Evolutionary conservation across 2,329 filamentous ascomycete species (phyloP), one percentile per base, ranked within the genome.

Genomic region (Neonectria magnoliae): DNA sequence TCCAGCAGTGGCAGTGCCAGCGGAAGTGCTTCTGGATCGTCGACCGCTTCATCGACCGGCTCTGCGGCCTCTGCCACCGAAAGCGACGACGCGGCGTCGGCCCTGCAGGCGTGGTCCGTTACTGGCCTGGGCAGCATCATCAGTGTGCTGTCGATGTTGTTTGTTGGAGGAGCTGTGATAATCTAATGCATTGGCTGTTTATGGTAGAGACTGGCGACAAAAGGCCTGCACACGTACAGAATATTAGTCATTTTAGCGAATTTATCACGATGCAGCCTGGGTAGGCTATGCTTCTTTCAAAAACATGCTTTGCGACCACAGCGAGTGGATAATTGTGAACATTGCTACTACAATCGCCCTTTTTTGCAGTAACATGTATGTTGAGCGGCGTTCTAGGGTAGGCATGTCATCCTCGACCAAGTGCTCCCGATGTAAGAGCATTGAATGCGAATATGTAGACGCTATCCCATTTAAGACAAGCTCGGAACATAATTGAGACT

Each of bases 141-240:
- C 38, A 69, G 75, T 27, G 57, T 69, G 16, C 54, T 76, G 56
- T 69, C 71, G 29, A 75, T 78, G 72, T 73, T 68, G 10, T 57
- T 75, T 42, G 68, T 73, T 10, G 77, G 76, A 10, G 76, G 72
- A 20, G 76, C 72, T 55, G 38, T 77, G 14, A 66, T 77, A 63
- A 57, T 76, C 52, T 78, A 72, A 70, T 42, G 42, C 36, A 27
- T 33, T 47, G 57, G 50, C 27, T 27, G 58, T 36, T 16, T 50
- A 2, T 22, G 3, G 16, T 31, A 41, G 33, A 29, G 20, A 13
- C 33, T 9, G 7, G 16, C 33, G 18, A 45, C 14, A 10, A 54
- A 52, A 48, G 25, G 25, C 14, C 11, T 57, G 29, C 38, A 57
- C 33, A 47, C 41, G 38, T 38, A 54, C 55, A 48, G 31, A 59